Evolutionary conservation across 1,284 basidiomycete species (phyloP).

Genomic region (Irpex lacteus): DNA sequence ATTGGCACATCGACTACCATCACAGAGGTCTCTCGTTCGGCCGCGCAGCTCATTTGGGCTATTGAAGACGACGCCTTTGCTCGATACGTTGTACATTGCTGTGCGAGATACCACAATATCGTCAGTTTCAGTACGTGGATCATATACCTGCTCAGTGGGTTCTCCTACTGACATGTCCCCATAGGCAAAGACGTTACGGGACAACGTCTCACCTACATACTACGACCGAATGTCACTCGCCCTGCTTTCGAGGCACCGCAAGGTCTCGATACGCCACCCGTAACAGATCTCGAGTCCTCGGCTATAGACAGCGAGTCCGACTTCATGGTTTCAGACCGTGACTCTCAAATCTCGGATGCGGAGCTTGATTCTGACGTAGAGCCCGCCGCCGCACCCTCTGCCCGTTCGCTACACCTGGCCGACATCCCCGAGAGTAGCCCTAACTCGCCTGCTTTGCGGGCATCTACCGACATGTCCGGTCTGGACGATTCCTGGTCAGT

Average conservation of each 20-base stretch:
- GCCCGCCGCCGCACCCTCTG: neutral
- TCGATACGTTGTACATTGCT: slow-evolving; percentile 77
- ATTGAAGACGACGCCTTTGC: slow-evolving; percentile 67
- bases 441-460: slow-evolving; percentile 13
- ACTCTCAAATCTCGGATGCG: slow-evolving; percentile 39
- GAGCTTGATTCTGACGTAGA: slow-evolving; percentile 34
- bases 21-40: slow-evolving; percentile 61
- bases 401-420: slow-evolving; percentile 2
- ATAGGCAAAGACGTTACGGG: slow-evolving; percentile 67
- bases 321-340: slow-evolving; percentile 48
- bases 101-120: slow-evolving; percentile 72
- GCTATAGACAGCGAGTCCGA: slow-evolving; percentile 44
- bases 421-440: slow-evolving; percentile 16
- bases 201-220: slow-evolving; percentile 66
- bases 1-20: slow-evolving; percentile 55
- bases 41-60: slow-evolving; percentile 67
- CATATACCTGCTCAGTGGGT: slow-evolving; percentile 13
- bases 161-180: neutral
- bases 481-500: slow-evolving; percentile 26
- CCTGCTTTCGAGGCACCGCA: slow-evolving; percentile 39
- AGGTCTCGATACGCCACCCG: slow-evolving; percentile 65
- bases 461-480: neutral
- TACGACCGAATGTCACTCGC: slow-evolving; percentile 69
- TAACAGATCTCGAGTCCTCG: slow-evolving; percentile 51
- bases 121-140: slow-evolving; percentile 79